phyloP scores from a whole-genome alignment of 176 grass and related monocot genomes.

The Tuctoria greenei region DNA sequence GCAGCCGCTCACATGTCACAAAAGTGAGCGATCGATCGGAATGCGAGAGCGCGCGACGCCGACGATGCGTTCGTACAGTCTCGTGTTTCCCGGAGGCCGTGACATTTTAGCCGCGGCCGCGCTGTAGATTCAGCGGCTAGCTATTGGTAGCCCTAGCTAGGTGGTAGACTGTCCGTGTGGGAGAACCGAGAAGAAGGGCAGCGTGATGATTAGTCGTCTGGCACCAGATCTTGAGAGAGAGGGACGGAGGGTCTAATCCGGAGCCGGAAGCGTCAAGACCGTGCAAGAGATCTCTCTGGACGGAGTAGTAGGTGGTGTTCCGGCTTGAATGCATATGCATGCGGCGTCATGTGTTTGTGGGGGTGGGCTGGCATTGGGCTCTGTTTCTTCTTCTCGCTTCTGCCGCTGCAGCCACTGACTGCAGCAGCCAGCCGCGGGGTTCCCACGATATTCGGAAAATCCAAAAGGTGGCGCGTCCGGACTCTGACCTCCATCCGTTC shows the following conservation, averaged over 20 bases:
- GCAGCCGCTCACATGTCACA: slow-evolving; percentile 17
- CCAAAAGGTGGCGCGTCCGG: slow-evolving; percentile 12
- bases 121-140: neutral
- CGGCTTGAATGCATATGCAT: slow-evolving; percentile 13
- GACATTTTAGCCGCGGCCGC: neutral
- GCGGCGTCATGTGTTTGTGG: neutral
- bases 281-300: slow-evolving; percentile 44
- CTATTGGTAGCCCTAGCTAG: slow-evolving; percentile 28
- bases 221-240: slow-evolving; percentile 15
- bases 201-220: slow-evolving; percentile 45
- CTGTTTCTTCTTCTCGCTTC: slow-evolving; percentile 45
- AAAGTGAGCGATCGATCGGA: neutral
- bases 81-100: slow-evolving; percentile 32
- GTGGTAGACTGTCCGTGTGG: neutral
- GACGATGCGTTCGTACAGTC: neutral
- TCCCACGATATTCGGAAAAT: slow-evolving; percentile 44
- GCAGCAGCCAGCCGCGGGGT: slow-evolving; percentile 19
- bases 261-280: slow-evolving; percentile 49
- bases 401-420: slow-evolving; percentile 1
- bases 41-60: neutral
- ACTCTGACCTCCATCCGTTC: slow-evolving; percentile 37
- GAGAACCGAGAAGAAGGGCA: slow-evolving; percentile 36
- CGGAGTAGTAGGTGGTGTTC: neutral
- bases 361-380: slow-evolving; percentile 17
- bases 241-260: slow-evolving; percentile 34